Evolutionary conservation across 495 filamentous ascomycete species (phyloP).

Genomic region (Hyaloscypha finlandica): DNA sequence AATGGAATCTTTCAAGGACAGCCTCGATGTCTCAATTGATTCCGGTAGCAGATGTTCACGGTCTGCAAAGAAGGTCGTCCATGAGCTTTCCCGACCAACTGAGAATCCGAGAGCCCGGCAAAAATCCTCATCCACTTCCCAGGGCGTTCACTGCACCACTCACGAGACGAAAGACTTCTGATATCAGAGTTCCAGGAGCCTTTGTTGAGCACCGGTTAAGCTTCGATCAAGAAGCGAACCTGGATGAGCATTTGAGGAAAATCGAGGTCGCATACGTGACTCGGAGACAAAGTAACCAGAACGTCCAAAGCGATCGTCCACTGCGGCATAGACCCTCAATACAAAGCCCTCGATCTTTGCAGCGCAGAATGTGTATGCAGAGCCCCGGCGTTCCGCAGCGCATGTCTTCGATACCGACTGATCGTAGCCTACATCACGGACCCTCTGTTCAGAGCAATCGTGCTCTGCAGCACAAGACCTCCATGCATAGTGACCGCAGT

Average conservation of each 20-base stretch:
- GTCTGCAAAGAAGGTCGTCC: conserved; percentile 10
- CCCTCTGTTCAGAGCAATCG: neutral
- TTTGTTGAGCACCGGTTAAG: conserved; percentile 18
- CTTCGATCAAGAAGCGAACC: conserved; percentile 16
- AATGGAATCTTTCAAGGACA: conserved; percentile 24
- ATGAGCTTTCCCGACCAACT: neutral
- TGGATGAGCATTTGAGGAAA: conserved; percentile 24
- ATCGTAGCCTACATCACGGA: neutral
- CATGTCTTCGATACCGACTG: neutral
- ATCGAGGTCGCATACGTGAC: conserved; percentile 15
- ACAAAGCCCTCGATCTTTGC: neutral
- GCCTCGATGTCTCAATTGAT: conserved; percentile 19
- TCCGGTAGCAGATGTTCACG: conserved; percentile 9
- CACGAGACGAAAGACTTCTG: conserved; percentile 11
- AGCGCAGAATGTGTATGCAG: neutral
- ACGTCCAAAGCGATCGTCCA: conserved; percentile 1
- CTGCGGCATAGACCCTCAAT: neutral
- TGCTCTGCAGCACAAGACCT: neutral
- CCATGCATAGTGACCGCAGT: neutral
- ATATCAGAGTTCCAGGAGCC: conserved; percentile 18
- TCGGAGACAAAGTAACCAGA: conserved; percentile 9
- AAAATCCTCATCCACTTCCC: conserved; percentile 8
- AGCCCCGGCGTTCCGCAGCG: neutral
- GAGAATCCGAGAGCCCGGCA: conserved; percentile 3
- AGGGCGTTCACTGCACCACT: conserved; percentile 3